phyloP scores from a whole-genome alignment of 345 rosid genomes.

The Raphanus sativus region DNA sequence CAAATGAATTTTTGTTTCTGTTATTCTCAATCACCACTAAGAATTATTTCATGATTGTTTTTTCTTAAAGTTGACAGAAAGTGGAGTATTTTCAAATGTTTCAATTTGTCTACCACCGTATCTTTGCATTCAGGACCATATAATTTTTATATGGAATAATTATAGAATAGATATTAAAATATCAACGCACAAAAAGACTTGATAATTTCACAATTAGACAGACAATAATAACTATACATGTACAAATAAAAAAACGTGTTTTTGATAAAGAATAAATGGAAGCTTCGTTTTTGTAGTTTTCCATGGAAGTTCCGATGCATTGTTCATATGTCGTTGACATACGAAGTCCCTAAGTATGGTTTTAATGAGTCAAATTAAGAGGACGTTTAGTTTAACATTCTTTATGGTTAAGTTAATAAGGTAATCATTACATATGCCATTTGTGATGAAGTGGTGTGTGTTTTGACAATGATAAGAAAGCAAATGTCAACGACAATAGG shows the following conservation, averaged over 20 bases:
- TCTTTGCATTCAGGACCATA: constrained; percentile 1
- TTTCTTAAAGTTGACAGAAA: neutral
- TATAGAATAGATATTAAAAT: neutral
- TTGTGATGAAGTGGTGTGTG: constrained; percentile 30
- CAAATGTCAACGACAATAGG: constrained; percentile 40
- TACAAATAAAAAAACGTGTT: constrained; percentile 17
- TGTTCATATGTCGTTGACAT: constrained; percentile 23
- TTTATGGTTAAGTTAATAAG: neutral
- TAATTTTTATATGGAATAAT: neutral
- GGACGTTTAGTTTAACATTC: constrained; percentile 4
- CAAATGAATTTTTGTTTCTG: neutral
- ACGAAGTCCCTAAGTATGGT: neutral
- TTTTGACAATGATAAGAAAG: constrained; percentile 24
- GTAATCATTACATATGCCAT: constrained; percentile 31
- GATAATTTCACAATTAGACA: neutral
- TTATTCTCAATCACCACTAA: constrained; percentile 15
- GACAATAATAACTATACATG: neutral
- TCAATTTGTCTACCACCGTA: neutral
- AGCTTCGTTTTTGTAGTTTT: constrained; percentile 4
- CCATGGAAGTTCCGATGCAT: constrained; percentile 8
- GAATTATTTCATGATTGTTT: constrained; percentile 20
- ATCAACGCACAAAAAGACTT: constrained; percentile 10
- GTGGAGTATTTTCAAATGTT: constrained; percentile 12
- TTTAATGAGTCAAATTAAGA: constrained; percentile 34
- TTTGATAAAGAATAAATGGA: neutral